Evolutionary conservation across 2,329 filamentous ascomycete species (phyloP).

Genomic region (Beauveria brongniartii): DNA sequence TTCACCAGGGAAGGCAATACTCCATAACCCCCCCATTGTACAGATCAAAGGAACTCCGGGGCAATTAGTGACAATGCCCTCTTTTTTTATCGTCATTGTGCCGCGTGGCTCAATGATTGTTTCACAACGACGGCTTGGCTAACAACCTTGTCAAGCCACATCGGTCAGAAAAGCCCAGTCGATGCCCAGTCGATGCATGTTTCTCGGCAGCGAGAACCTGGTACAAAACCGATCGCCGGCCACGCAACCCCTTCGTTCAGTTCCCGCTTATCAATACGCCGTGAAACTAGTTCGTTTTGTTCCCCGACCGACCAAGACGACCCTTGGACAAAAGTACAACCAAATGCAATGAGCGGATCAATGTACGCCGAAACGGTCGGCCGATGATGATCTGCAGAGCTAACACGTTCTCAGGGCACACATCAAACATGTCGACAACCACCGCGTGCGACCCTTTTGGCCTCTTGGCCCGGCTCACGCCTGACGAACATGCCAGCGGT

Average conservation of each 20-base stretch:
- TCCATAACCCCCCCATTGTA: too few species aligned
- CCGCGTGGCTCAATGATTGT: background rate
- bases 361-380: background rate
- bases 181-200: background rate
- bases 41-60: background rate
- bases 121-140: background rate
- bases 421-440: background rate
- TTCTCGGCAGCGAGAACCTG: background rate
- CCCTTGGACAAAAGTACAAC: background rate
- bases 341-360: background rate
- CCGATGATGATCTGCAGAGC: conserved; percentile 3
- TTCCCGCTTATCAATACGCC: background rate
- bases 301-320: background rate
- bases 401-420: background rate
- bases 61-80: background rate
- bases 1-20: too few species aligned
- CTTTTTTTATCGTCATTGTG: background rate
- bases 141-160: conserved; percentile 7
- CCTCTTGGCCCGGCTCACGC: background rate
- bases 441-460: background rate
- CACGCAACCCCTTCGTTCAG: background rate
- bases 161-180: background rate
- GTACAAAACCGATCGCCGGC: background rate
- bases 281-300: background rate
- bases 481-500: background rate